Evolutionary conservation across 2,329 filamentous ascomycete genomes (phyloP), one percentile per base, ranked within the genome.

Genomic region (Talaromyces sp.): DNA sequence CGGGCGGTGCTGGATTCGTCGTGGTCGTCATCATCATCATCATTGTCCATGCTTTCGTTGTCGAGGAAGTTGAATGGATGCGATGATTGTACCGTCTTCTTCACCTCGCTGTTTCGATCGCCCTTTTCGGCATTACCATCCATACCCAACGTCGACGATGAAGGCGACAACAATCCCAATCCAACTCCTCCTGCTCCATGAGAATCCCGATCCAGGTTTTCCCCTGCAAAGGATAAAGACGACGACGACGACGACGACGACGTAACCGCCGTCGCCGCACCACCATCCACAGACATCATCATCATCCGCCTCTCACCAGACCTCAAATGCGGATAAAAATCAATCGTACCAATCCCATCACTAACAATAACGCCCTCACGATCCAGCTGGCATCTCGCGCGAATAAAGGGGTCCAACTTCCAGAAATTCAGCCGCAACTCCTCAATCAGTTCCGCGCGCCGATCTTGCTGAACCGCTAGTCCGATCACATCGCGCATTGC

Each of bases 381-480:
- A 70, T 97, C 94, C 65, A 96, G 95, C 61, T 88, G 75, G 10
- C 85, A 87, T 67, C 87, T 81, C 3, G 92, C 91, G 33, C 94
- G 81, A 15, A 96, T 70, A 71, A 92, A 96, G 0, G 90, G 91
- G 74, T 99, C 94, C 41, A 97, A 73, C 48, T 81, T 81, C 93
- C 93, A 99, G 76, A 97, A 97, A 65, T 89, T 89, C 46, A 82
- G 80, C 53, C 81, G 80, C 65, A 97, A 69, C 61, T 82, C 75
- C 53, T 80, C 80, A 1, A 88, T 87, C 17, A 94, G 65, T 8
- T 78, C 75, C 19, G 83, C 77, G 52, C 91, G 79, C 69, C 82
- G 80, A 35, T 75, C 74, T 68, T 84, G 82, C 58, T 82, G 68
- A 6, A 76, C 70, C 11, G 75, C 74, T 39, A 76, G 72, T 59